Evolutionary conservation across 352 stramenopile genomes (phyloP).

Genomic region (Globisporangium uncinulatum): DNA sequence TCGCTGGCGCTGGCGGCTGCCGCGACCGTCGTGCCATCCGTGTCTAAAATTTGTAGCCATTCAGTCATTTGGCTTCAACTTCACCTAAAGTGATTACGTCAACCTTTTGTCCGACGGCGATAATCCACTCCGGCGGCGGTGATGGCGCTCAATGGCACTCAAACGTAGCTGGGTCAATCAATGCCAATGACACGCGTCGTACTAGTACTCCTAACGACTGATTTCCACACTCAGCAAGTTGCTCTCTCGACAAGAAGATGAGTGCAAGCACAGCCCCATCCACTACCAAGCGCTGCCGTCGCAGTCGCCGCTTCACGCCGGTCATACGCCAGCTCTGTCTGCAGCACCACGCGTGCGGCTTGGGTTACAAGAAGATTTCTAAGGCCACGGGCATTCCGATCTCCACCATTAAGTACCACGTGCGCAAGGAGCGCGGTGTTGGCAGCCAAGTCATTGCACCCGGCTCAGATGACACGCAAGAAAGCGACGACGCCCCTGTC

Average conservation of each 20-base stretch:
- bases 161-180: too few relatives aligned
- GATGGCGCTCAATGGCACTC: too few relatives aligned
- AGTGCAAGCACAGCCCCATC: not conserved
- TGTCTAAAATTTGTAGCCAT: too few relatives aligned
- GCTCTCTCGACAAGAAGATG: not conserved
- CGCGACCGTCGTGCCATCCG: not conserved
- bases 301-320: slow-evolving; percentile 11
- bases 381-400: slow-evolving; percentile 16
- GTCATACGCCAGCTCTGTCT: slow-evolving; percentile 13
- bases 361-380: slow-evolving; percentile 16
- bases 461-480: not conserved
- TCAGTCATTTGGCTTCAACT: too few relatives aligned
- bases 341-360: slow-evolving; percentile 14
- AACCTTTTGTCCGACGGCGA: too few relatives aligned
- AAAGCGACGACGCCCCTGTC: not conserved
- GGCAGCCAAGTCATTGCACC: not conserved
- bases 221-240: not conserved
- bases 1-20: not conserved
- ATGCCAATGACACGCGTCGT: too few relatives aligned
- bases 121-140: too few relatives aligned
- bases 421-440: slow-evolving; percentile 7
- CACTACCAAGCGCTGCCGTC: slow-evolving; percentile 1
- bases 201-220: too few relatives aligned
- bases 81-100: too few relatives aligned
- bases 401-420: slow-evolving; percentile 18